Evolutionary conservation across 2,329 filamentous ascomycete genomes (phyloP).

Genomic region (Xylariaceae sp.): DNA sequence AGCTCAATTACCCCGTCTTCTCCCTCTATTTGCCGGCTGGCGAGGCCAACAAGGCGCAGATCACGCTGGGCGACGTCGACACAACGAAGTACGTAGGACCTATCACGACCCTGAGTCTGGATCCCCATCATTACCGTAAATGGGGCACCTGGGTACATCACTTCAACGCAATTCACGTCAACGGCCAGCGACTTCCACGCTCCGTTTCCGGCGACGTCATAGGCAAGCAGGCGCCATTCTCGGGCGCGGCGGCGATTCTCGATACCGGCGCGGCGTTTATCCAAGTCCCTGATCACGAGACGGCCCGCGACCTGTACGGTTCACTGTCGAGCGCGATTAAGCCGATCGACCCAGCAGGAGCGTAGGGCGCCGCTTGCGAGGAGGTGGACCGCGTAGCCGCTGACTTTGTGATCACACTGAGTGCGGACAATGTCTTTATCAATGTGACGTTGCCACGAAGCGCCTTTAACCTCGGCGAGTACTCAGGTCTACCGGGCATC

Average conservation of each 20-base stretch:
- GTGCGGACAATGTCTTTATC: constrained; percentile 28
- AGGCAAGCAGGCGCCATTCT: constrained; percentile 1
- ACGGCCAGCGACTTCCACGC: constrained; percentile 29
- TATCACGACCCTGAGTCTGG: constrained; percentile 37
- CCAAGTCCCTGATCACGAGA: constrained; percentile 40
- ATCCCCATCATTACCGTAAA: constrained; percentile 26
- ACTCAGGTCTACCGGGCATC: constrained; percentile 35
- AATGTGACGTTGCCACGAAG: constrained; percentile 42
- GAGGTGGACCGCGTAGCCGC: constrained; percentile 37
- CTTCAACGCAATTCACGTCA: constrained; percentile 37
- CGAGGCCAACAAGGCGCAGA: constrained; percentile 33
- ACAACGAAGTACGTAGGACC: constrained; percentile 38
- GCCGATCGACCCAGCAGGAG: constrained; percentile 40
- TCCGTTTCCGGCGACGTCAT: constrained; percentile 22
- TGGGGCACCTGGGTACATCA: constrained; percentile 38
- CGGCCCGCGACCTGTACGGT: constrained; percentile 41
- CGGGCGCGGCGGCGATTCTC: constrained; percentile 34
- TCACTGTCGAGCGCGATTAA: constrained; percentile 41
- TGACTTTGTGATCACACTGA: constrained; percentile 43
- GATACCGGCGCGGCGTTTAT: constrained; percentile 45
- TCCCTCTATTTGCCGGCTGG: constrained; percentile 39
- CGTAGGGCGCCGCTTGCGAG: constrained; percentile 45
- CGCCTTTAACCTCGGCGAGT: constrained; percentile 45
- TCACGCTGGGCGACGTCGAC: constrained; percentile 46
- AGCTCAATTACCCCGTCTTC: constrained; percentile 39